Evolutionary conservation across 192 early-diverging fungal genomes (phyloP).

Genomic region (Umbelopsis ramanniana): DNA sequence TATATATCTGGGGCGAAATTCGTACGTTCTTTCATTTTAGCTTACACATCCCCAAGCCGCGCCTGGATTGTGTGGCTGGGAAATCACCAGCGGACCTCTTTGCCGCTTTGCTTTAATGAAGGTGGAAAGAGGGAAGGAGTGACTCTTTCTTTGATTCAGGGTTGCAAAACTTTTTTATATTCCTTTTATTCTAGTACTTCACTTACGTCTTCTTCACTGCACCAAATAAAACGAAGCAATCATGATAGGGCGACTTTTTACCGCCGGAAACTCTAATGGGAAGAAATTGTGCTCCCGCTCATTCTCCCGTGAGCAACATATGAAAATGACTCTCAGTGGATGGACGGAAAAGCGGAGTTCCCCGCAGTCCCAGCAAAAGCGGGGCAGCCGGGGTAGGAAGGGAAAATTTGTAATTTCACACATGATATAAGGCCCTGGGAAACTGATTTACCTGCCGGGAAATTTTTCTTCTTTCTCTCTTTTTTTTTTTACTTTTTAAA

Average conservation of each 20-base stretch:
- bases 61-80: no score
- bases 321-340: slow-evolving; percentile 5
- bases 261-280: slow-evolving; percentile 3
- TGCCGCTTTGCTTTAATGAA: no score
- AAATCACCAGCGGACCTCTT: no score
- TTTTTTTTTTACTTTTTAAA: background rate
- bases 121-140: no score
- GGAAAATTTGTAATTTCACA: slow-evolving; percentile 6
- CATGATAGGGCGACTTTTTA: background rate
- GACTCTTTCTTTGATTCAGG: no score
- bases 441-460: background rate
- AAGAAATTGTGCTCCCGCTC: background rate
- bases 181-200: no score
- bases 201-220: no score
- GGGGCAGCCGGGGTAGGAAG: slow-evolving; percentile 4
- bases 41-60: no score
- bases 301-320: background rate
- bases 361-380: slow-evolving; percentile 10
- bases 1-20: no score
- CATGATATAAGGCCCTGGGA: background rate
- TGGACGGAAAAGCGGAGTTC: slow-evolving; percentile 1
- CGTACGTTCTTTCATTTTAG: no score
- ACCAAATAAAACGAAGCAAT: no score
- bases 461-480: background rate
- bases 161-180: no score